phyloP scores from a whole-genome alignment of 805 yeast species.

The Monosporozyma siamensis region DNA sequence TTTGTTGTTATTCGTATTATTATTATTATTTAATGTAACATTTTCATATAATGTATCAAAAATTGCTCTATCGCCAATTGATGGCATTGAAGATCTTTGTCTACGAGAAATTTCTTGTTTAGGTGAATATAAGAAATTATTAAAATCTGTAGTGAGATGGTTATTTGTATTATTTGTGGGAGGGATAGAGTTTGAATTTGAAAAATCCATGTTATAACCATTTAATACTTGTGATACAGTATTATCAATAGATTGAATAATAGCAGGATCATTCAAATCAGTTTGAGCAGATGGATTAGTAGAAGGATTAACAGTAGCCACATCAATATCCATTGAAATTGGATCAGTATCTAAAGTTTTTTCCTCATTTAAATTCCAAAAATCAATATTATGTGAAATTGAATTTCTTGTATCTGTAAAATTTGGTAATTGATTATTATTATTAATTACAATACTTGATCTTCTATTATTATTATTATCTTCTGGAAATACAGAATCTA shows the following conservation, averaged over 20 bases:
- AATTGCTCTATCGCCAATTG: slow-evolving; percentile 8
- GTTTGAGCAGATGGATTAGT: not conserved
- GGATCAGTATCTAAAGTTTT: slow-evolving; percentile 2
- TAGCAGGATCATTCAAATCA: not conserved
- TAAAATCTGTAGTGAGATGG: not conserved
- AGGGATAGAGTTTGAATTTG: slow-evolving; percentile 2
- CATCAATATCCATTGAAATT: not conserved
- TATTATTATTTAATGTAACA: slow-evolving; percentile 5
- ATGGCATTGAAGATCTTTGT: slow-evolving; percentile 9
- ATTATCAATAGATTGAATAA: slow-evolving; percentile 9
- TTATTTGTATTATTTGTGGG: not conserved
- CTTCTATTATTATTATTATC: slow-evolving; percentile 1
- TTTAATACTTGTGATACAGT: slow-evolving; percentile 20
- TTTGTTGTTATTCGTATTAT: not conserved
- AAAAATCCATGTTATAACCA: slow-evolving; percentile 21
- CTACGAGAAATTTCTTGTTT: slow-evolving; percentile 4
- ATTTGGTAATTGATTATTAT: slow-evolving; percentile 9
- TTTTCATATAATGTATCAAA: slow-evolving; percentile 17
- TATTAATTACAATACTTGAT: slow-evolving; percentile 12
- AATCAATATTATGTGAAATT: slow-evolving; percentile 23
- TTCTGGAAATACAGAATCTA: not conserved
- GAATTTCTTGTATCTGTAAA: slow-evolving; percentile 18
- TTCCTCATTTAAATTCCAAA: slow-evolving; percentile 20
- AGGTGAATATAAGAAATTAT: slow-evolving; percentile 5
- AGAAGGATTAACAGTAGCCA: not conserved